Conservation (phyloP, 75 land plant genomes). For the Cunninghamia lanceolata region DNA sequence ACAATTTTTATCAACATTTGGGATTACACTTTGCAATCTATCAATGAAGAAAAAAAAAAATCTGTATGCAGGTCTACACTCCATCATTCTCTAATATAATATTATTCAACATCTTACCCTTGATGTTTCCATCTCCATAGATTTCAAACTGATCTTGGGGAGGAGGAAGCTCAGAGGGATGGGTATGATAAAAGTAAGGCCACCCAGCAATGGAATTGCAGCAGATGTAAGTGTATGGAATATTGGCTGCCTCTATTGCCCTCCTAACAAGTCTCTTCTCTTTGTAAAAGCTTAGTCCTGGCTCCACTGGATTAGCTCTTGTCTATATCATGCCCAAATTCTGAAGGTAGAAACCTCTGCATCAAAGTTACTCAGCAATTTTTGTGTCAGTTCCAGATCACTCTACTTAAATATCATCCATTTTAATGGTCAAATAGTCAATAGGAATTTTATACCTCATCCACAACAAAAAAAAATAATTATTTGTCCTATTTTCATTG, state of each 20-base stretch:
- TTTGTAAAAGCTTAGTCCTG: not conserved
- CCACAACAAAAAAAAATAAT: no score
- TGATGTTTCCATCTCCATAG: constrained; percentile 32
- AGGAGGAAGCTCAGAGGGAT: constrained; percentile 16
- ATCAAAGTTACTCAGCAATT: not conserved
- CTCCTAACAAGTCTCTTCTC: constrained; percentile 14
- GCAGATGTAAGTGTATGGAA: constrained; percentile 26
- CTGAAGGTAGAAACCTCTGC: constrained; percentile 29
- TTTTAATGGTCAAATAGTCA: no score
- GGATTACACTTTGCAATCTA: no score
- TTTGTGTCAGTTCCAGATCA: not conserved
- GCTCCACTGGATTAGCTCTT: constrained; percentile 9
- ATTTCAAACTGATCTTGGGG: constrained; percentile 15
- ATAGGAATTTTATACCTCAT: no score
- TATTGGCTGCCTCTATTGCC: constrained; percentile 21
- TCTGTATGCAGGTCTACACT: no score
- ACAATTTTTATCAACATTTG: no score
- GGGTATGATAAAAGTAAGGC: constrained; percentile 14
- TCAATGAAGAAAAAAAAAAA: no score
- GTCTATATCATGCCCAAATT: constrained; percentile 20
- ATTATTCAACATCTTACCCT: constrained; percentile 15
- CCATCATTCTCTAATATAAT: no score
- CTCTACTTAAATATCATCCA: no score
- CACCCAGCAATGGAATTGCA: constrained; percentile 25
- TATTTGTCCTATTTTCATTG: no score